phyloP scores from a whole-genome alignment of 306 rosid genomes.

The Cicer yamashitae region DNA sequence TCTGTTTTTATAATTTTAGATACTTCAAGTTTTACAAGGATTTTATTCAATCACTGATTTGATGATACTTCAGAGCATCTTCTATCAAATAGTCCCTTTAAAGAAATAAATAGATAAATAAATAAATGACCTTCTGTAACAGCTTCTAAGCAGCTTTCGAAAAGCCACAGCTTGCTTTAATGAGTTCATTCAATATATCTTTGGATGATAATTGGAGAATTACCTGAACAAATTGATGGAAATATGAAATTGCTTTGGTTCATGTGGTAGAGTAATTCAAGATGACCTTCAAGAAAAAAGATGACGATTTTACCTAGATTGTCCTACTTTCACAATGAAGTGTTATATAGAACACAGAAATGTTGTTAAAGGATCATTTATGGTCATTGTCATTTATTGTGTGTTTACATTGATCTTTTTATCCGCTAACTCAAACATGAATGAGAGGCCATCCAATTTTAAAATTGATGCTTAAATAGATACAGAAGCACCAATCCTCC shows the following conservation, averaged over 20 bases:
- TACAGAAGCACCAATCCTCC: neutral
- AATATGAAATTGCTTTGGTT: neutral
- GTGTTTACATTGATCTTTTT: neutral
- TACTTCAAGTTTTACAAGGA: slow-evolving; percentile 49
- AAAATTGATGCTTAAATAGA: slow-evolving; percentile 24
- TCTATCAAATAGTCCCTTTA: neutral
- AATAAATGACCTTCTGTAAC: neutral
- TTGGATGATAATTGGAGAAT: slow-evolving; percentile 20
- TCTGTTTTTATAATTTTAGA: slow-evolving; percentile 9
- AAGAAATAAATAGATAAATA: no score
- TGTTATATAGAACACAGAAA: neutral
- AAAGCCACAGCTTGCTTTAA: slow-evolving; percentile 1
- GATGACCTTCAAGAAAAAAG: neutral
- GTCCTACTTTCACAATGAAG: slow-evolving; percentile 10
- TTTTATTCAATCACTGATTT: slow-evolving; percentile 1
- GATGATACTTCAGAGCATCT: neutral
- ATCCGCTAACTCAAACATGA: slow-evolving; percentile 16
- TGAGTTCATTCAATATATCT: neutral
- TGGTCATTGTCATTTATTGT: slow-evolving; percentile 2
- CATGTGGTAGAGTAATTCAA: no score
- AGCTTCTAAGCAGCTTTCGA: neutral
- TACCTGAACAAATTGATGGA: slow-evolving; percentile 10
- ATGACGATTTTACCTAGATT: slow-evolving; percentile 10
- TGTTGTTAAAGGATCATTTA: neutral
- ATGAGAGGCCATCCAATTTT: slow-evolving; percentile 19